A percentile compares a stretch with the other conserved stretches of the same genome.
These are phyloP conservation scores for Carnegiea gigantea DNA, from an alignment of 179 eudicot species.

Conservation along the genomic window DNA sequence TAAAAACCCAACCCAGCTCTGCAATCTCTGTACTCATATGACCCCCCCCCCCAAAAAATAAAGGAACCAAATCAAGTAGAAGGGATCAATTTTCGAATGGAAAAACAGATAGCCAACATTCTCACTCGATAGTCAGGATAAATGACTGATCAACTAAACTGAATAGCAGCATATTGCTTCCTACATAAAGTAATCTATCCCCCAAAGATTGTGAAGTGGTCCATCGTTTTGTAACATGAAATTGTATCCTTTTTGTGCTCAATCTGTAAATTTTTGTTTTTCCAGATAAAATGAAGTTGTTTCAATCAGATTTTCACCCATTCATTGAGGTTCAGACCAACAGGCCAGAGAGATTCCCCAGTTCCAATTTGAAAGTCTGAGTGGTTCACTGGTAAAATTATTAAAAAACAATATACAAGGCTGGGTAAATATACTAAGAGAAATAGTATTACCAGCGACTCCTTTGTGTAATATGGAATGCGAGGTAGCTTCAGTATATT, in stretches of 20 bases:
- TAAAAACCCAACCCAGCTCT: neutral
- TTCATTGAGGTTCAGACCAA: neutral
- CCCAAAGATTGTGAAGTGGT: neutral
- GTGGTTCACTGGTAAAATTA: neutral
- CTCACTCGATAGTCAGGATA: neutral
- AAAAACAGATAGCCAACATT: neutral
- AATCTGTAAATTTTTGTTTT: neutral
- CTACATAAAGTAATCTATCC: neutral
- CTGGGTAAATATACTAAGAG: neutral
- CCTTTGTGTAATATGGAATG: slow-evolving; percentile 79
- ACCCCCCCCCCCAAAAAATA: neutral
- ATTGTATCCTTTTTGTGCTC: neutral
- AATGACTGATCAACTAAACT: neutral
- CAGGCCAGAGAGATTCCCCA: neutral
- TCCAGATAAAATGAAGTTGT: neutral
- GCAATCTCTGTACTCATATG: neutral
- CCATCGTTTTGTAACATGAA: neutral
- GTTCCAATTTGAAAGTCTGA: neutral
- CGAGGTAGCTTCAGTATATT: slow-evolving; percentile 72
- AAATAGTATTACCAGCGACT: slow-evolving; percentile 57
- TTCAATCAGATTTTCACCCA: neutral
- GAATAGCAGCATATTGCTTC: neutral
- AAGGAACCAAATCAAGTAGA: neutral
- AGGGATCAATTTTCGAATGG: neutral
- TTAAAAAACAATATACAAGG: neutral